Base-by-base conservation (phyloP, 768 basidiomycete genomes). In the Termitomyces sp. region DNA sequence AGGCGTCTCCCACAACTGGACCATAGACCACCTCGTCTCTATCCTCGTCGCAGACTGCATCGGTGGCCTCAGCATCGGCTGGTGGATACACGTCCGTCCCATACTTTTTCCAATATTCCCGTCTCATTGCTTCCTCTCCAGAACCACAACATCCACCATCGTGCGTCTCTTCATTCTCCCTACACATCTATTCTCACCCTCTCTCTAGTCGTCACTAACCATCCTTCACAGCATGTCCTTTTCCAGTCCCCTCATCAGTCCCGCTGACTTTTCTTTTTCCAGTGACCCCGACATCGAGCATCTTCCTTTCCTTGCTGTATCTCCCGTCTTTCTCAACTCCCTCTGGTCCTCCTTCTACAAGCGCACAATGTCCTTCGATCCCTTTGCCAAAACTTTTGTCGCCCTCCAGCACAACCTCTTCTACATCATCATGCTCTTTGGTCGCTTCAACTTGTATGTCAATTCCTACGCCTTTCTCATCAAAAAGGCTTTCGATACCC, bases 331-430 rank as follows among this genome's bases (percentile, higher is more conserved):
- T 75, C 85, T 97, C 70, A 77, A 80, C 41, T 88, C 85, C 16
- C 70, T 98, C 2, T 97, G 89, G 81, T 96, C 94, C 3, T 92
- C 95, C 0, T 99, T 97, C 70, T 95, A 98, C 79, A 89, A 91
- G 64, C 86, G 92, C 39, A 79, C 86, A 58, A 86, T 98, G 81
- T 70, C 72, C 41, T 88, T 95, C 65, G 91, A 97, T 70, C 75
- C 68, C 14, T 79, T 88, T 64, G 77, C 91, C 5, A 78, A 79
- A 17, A 60, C 79, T 57, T 68, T 95, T 62, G 71, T 98, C 55
- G 72, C 84, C 16, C 47, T 92, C 10, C 96, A 99, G 75, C 95
- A 98, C 70, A 88, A 88, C 50, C 77, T 97, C 23, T 98, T 98
- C 73, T 98, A 98, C 71, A 52, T 95, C 66, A 76, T 98, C 64